Evolutionary conservation across 805 yeast species (phyloP), one percentile per base, ranked within the genome.

Genomic region (Ogataea methanolica): DNA sequence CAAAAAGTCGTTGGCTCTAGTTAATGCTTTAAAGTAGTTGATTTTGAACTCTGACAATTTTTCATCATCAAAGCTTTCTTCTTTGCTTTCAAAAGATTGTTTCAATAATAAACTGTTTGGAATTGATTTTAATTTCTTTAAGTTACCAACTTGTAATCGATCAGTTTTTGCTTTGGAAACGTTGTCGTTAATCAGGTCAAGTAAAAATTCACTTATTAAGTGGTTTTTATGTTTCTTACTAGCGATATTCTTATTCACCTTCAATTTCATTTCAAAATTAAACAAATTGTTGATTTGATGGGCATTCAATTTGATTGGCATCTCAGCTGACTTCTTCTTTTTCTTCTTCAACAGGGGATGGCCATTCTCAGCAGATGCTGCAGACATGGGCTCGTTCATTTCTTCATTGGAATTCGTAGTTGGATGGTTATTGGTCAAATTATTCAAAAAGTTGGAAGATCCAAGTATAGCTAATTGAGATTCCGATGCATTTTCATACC

Each of bases 191-290:
- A 62, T 37, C 21, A 59, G 39, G 17, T 65, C 68, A 43, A 53
- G 57, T 2, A 67, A 40, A 48, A 66, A 65, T 6, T 48, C 49
- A 17, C 65, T 59, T 31, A 64, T 40, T 7, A 59, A 42, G 43
- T 54, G 58, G 42, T 63, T 59, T 42, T 58, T 62, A 33, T 56
- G 56, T 33, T 58, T 56, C 36, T 53, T 59, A 37, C 51, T 51
- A 6, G 56, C 33, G 6, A 62, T 49, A 21, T 54, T 54, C 29
- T 60, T 60, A 22, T 52, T 56, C 3, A 60, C 50, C 29, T 60
- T 49, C 11, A 58, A 46, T 45, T 56, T 58, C 21, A 57, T 51
- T 43, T 60, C 63, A 7, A 54, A 46, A 48, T 60, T 61, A 26
- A 62, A 39, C 19, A 56, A 47, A 3, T 49, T 41, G 36, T 60